Base-by-base conservation (phyloP, 2,329 filamentous ascomycete genomes). In the Ceratocystis colombiana region DNA sequence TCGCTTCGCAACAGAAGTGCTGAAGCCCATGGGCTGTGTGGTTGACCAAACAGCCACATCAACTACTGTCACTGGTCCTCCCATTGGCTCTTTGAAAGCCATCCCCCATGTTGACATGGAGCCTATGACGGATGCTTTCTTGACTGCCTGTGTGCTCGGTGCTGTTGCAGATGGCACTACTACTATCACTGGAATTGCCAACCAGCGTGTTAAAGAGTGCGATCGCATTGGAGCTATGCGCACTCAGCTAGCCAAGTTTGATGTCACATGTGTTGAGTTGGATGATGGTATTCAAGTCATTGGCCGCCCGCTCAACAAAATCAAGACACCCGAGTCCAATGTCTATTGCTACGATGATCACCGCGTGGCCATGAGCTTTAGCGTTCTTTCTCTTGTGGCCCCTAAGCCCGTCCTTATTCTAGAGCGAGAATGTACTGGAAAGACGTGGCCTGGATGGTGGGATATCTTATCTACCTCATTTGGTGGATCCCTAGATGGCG, bases 361-460 rank as follows among this genome's bases (percentile, higher is more conserved):
- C 74, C 88, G 94, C 68, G 91, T 99, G 12, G 94, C 94, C 28
- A 99, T 99, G 91, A 96, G 93, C 76, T 96, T 99, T 76, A 94
- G 91, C 70, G 91, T 99, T 5, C 79, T 99, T 17, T 85, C 90
- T 12, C 78, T 90, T 20, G 83, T 87, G 37, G 82, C 88, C 0
- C 87, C 89, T 1, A 76, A 83, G 6, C 82, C 89, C 0, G 88
- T 90, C 0, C 77, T 96, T 17, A 85, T 99, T 64, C 82, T 89
- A 1, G 94, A 99, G 74, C 88, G 91, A 68, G 91, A 96, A 72
- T 99, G 94, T 74, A 89, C 90, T 2, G 92, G 89, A 50, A 99
- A 99, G 80, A 99, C 94, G 1, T 99, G 94, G 94, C 94, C 94
- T 0, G 94, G 93, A 8, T 99, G 94, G 90, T 99, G 94, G 94